Base-by-base conservation (phyloP, 2,329 filamentous ascomycete genomes). In the Sarocladium oryzae region DNA sequence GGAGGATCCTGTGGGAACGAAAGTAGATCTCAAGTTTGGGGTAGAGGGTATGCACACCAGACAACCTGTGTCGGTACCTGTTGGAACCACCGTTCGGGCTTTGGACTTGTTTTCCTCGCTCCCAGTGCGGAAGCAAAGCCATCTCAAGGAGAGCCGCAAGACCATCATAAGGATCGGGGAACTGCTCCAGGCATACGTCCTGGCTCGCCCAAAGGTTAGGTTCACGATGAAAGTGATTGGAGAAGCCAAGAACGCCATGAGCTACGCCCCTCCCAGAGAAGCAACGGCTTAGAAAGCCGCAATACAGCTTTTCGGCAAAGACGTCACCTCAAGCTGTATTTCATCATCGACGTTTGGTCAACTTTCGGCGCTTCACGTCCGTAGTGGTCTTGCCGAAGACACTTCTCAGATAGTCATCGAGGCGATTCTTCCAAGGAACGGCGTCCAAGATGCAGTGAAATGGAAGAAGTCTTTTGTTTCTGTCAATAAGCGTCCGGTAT, bases 1-100 rank as follows among this genome's bases (percentile, higher is more conserved):
- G 28, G 73, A 74, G 2, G 85, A 89, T 54, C 64, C 74, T 1
- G 73, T 85, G 6, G 86, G 81, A 1, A 69, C 70, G 3, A 61
- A 63, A 7, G 63, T 82, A n/a, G 65, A 66, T 5, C 57, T 85
- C 8, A 61, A 62, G 10, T 61, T 63, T 9, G 56, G 56, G 2
- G 50, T 49, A 8, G 69, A 68, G 1, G 69, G 68, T 2, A 52
- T 64, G 2, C 55, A 58, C n/a, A 56, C 58, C 18, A 56, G 53
- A n/a, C 59, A 63, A 2, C 64, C 66, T 4, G 62, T 63, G 9
- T 74, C 79, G 4, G 77, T 81, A 46, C 78, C 82, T 0, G 68
- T 83, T n/a, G 88, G 88, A 21, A 90, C 86, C 1, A 85, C 82
- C 1, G 77, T 90, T 28, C 75, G 73, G 48, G 75, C 84, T 15